Evolutionary conservation across 306 rosid species (phyloP).

Genomic region (Cicer judaicum): DNA sequence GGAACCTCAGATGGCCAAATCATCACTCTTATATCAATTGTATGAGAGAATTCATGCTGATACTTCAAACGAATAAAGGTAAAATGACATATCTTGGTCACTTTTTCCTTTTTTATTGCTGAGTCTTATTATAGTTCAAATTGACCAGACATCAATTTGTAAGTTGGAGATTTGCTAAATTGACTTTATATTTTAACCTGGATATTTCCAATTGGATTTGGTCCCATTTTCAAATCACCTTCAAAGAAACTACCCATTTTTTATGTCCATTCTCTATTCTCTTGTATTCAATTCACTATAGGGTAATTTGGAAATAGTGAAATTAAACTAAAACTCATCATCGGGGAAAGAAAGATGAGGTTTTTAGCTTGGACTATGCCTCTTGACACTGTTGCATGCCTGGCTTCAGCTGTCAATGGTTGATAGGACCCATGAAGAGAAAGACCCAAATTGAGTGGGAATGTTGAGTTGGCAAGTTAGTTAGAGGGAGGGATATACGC

Average conservation of each 20-base stretch:
- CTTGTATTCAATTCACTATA: background rate
- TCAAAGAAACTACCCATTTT: background rate
- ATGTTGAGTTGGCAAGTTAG: no score
- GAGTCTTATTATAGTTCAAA: background rate
- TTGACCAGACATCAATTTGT: slow-evolving; percentile 1
- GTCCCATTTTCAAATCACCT: background rate
- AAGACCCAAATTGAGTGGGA: no score
- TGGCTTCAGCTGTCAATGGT: background rate
- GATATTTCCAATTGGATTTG: background rate
- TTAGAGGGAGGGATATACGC: no score
- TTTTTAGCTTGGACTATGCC: slow-evolving; percentile 6
- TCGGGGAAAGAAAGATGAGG: background rate
- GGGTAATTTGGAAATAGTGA: slow-evolving; percentile 32
- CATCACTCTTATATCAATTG: slow-evolving; percentile 68
- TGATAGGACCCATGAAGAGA: no score
- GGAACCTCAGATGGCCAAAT: slow-evolving; percentile 90
- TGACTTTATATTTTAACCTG: background rate
- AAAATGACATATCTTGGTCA: slow-evolving; percentile 11
- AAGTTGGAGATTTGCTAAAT: background rate
- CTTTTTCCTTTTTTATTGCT: slow-evolving; percentile 18
- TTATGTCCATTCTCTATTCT: background rate
- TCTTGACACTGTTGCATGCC: background rate
- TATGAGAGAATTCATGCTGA: slow-evolving; percentile 65
- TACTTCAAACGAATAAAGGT: slow-evolving; percentile 52
- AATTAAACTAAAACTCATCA: slow-evolving; percentile 8